Percentiles rank a stretch among this genome's conserved stretches.
Evolutionary conservation across 2,329 filamentous ascomycete species (phyloP).

Genomic region (Hymenoscyphus albidus): DNA sequence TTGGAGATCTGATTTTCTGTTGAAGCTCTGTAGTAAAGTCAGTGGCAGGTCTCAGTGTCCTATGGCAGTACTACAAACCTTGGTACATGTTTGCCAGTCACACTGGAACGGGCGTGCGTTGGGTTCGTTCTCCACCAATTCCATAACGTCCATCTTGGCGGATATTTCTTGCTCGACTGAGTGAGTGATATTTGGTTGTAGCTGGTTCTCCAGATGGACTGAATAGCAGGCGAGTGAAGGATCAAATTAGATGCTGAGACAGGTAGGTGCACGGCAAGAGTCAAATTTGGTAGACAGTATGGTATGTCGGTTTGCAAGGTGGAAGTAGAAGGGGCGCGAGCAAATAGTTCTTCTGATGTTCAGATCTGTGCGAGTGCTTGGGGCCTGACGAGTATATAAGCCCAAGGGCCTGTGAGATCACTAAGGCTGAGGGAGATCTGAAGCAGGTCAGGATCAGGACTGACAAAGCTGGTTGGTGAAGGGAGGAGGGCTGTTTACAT

Average conservation of each 20-base stretch:
- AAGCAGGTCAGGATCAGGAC: conserved; percentile 26
- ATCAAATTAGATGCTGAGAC: conserved; percentile 11
- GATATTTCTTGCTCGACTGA: background rate
- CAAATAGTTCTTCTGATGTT: conserved; percentile 3
- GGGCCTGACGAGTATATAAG: conserved; percentile 8
- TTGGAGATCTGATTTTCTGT: conserved; percentile 67
- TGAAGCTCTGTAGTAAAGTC: conserved; percentile 54
- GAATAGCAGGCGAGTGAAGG: background rate
- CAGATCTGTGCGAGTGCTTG: conserved; percentile 8
- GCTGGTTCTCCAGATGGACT: background rate
- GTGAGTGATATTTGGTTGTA: background rate
- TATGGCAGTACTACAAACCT: conserved; percentile 44
- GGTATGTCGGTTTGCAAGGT: conserved; percentile 1
- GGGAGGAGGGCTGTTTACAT: conserved; percentile 30
- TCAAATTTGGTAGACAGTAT: conserved; percentile 13
- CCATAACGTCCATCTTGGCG: conserved; percentile 56
- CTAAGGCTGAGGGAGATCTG: conserved; percentile 22
- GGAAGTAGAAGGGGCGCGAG: background rate
- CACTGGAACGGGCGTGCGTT: conserved; percentile 60
- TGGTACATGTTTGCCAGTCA: conserved; percentile 59
- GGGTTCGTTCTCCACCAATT: conserved; percentile 61
- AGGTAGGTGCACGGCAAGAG: conserved; percentile 17
- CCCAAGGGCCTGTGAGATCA: conserved; percentile 1
- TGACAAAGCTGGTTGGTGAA: conserved; percentile 18
- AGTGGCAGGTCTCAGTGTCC: background rate